A percentile compares a stretch with the other conserved stretches of the same genome.
Conservation (phyloP, 192 early-diverging fungal genomes). For the Umbelopsis isabellina region DNA sequence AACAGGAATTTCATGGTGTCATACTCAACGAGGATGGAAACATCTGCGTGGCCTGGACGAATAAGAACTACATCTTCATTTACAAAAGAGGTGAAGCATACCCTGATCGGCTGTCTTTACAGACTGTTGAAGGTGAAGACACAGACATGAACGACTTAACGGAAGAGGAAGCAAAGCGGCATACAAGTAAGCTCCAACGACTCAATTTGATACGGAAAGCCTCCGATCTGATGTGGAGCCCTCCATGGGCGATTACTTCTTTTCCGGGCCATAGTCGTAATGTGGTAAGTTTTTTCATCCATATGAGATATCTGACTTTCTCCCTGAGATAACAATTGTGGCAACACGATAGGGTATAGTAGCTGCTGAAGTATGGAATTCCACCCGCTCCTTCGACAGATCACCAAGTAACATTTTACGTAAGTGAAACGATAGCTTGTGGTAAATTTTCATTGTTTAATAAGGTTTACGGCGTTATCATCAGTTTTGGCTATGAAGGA, state of each 20-base stretch:
- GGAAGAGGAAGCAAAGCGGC: background rate
- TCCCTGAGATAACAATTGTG: background rate
- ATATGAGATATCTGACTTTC: background rate
- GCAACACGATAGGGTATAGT: background rate
- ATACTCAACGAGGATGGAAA: conserved; percentile 23
- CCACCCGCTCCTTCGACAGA: background rate
- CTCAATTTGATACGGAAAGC: background rate
- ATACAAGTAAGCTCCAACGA: background rate
- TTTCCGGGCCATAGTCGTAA: background rate
- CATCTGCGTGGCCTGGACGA: conserved; percentile 27
- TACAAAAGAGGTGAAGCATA: conserved; percentile 29
- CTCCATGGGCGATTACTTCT: conserved; percentile 12
- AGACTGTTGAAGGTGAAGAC: background rate
- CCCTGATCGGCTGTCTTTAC: background rate
- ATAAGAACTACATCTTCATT: conserved; percentile 30
- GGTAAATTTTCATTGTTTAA: background rate
- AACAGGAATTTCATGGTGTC: conserved; percentile 13
- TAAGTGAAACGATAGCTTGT: background rate
- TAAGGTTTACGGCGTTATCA: background rate
- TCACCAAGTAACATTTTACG: background rate
- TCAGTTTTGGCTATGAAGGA: conserved; percentile 17
- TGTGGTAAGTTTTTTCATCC: background rate
- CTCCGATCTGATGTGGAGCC: background rate
- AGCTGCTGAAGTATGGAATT: conserved; percentile 1
- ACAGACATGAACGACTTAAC: too few species aligned